Base-by-base conservation (phyloP, 164 flowering plant genomes). In the Annona squamosa region DNA sequence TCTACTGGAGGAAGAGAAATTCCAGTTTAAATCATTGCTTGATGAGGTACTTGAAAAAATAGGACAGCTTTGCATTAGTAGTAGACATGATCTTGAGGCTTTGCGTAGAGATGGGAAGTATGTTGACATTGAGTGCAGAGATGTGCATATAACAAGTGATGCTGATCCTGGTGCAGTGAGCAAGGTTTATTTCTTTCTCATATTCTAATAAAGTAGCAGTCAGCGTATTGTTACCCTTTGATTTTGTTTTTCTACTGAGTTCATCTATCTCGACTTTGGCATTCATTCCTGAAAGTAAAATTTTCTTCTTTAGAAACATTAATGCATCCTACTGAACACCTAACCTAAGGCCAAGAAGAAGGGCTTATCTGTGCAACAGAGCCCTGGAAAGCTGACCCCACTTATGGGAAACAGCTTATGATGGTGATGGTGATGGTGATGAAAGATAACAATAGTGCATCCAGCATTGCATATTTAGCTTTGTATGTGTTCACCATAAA, bases 71-170 rank as follows among this genome's bases (percentile, higher is more conserved):
- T 73, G 68, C 69, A 66, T 18, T 57, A 71, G 62, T 68, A 69
- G 73, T 66, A 71, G 44, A 45, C 74, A 74, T 18, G 77, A 61
- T 44, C 61, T 69, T 71, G 81, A 61, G 79, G 67, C 75, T 78
- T 70, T 74, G 71, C 78, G 65, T 62, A 77, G 72, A 76, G 87
- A 77, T 68, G 74, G 46, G 4, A 78, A 79, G 56, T 65, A 69
- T 43, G 83, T 77, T 16, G 89, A 86, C 57, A 70, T 74, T 74
- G 96, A 87, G 70, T 87, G 87, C 81, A 82, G 82, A 77, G 94
- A 90, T 87, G 97, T 90, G 16, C 88, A 87, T 79, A 78, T 85
- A 47, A 83, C 77, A 75, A 70, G 48, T 47, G 86, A 85, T 76
- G 75, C 79, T n/a, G 78, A 69, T 17, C 46, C 77, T n/a, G 56